Evolutionary conservation across 805 yeast genomes (phyloP).

Genomic region (Ogataea pilisensis): DNA sequence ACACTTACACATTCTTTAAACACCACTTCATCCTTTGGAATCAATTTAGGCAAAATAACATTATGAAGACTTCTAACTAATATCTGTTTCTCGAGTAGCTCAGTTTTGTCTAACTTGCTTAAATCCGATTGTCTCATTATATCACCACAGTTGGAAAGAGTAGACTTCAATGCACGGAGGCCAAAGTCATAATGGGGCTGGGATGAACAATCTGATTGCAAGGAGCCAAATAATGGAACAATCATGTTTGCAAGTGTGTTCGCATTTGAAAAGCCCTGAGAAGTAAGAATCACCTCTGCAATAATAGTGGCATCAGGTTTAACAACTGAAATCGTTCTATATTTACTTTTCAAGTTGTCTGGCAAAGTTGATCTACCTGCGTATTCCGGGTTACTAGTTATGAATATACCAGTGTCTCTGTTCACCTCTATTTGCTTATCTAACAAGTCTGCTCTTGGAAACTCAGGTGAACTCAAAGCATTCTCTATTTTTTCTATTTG

Average conservation of each 20-base stretch:
- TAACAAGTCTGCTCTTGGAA: conserved; percentile 36
- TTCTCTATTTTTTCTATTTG: conserved; percentile 69
- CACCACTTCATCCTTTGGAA: conserved; percentile 44
- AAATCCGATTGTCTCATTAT: conserved; percentile 17
- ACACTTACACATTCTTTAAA: conserved; percentile 28
- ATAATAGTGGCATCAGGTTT: conserved; percentile 67
- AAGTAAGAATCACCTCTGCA: conserved; percentile 63
- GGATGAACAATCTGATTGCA: conserved; percentile 38
- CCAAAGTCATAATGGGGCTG: conserved; percentile 92
- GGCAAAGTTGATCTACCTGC: conserved; percentile 81
- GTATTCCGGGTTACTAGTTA: conserved; percentile 89
- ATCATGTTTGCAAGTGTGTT: conserved; percentile 40
- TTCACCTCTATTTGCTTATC: conserved; percentile 39
- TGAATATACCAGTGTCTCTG: conserved; percentile 64
- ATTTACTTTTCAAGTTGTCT: conserved; percentile 76
- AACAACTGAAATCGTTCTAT: conserved; percentile 70
- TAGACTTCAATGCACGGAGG: conserved; percentile 70
- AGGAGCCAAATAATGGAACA: conserved; percentile 48
- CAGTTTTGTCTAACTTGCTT: neutral
- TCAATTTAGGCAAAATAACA: conserved; percentile 64
- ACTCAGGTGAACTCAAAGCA: conserved; percentile 33
- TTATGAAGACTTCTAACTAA: conserved; percentile 53
- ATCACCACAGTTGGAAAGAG: conserved; percentile 55
- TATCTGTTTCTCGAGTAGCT: conserved; percentile 27
- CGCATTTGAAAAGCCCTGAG: conserved; percentile 65